Conservation (phyloP, 306 rosid genomes). For the Rubus parviflorus region DNA sequence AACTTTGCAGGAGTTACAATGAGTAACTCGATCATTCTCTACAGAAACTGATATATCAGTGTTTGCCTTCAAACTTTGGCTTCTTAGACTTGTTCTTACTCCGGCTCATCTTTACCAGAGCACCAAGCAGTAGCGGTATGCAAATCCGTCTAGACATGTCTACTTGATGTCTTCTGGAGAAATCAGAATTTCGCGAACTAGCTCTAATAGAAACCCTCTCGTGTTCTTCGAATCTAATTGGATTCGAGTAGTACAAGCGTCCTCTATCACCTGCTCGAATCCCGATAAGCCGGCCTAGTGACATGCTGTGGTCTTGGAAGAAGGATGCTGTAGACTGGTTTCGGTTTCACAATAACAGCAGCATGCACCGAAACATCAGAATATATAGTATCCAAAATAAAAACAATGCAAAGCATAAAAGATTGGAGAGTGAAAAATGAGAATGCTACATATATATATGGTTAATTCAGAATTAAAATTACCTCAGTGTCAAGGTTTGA, state of each 20-base stretch:
- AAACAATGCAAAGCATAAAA: background rate
- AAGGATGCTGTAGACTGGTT: conserved; percentile 74
- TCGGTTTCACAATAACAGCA: background rate
- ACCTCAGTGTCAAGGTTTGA: conserved; percentile 89
- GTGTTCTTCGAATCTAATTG: conserved; percentile 39
- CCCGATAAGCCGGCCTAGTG: conserved; percentile 76
- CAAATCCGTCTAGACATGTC: conserved; percentile 45
- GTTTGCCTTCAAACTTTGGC: conserved; percentile 19
- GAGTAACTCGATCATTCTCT: background rate
- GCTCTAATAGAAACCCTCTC: conserved; percentile 16
- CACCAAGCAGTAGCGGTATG: conserved; percentile 49
- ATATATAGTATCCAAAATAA: background rate
- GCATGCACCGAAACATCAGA: background rate
- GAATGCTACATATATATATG: background rate
- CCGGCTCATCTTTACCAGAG: conserved; percentile 38
- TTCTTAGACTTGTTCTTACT: conserved; percentile 48
- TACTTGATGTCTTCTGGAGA: conserved; percentile 28
- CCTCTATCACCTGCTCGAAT: conserved; percentile 47
- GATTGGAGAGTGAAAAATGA: background rate
- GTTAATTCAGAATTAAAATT: background rate
- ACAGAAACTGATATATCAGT: background rate
- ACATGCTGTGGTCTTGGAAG: conserved; percentile 72
- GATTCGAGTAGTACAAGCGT: conserved; percentile 39
- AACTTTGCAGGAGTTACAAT: background rate
- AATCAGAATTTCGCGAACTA: conserved; percentile 30